Conservation (phyloP, 2,329 filamentous ascomycete genomes). For the Aspergillus nomiae region DNA sequence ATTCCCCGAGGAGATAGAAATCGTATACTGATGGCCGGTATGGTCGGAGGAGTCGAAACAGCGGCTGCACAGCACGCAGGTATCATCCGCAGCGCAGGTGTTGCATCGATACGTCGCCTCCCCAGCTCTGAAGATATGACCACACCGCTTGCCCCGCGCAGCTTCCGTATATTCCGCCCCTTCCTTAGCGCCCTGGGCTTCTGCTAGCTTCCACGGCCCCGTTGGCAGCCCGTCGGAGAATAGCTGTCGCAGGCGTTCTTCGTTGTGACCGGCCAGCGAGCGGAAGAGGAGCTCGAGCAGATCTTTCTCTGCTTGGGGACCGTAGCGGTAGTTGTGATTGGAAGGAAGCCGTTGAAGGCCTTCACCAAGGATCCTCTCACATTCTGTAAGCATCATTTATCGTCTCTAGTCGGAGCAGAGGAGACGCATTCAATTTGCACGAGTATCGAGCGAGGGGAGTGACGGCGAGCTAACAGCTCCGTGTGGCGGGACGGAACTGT, state of each 20-base stretch:
- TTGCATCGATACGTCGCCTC: constrained; percentile 94
- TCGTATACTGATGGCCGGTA: constrained; percentile 86
- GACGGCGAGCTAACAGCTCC: constrained; percentile 6
- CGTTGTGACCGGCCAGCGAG: constrained; percentile 75
- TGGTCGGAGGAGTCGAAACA: constrained; percentile 97
- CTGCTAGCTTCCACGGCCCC: constrained; percentile 72
- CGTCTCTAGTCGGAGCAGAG: constrained; percentile 17
- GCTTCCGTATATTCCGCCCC: constrained; percentile 93
- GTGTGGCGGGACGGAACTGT: constrained; percentile 13
- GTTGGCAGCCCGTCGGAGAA: constrained; percentile 75
- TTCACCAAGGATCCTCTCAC: constrained; percentile 80
- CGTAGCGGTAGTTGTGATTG: constrained; percentile 74
- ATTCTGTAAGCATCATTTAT: constrained; percentile 51
- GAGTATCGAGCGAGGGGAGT: constrained; percentile 2
- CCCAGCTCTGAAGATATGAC: constrained; percentile 93
- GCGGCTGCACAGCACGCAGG: constrained; percentile 88
- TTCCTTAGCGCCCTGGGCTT: constrained; percentile 88
- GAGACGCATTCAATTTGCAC: constrained; percentile 30
- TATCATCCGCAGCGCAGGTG: constrained; percentile 92
- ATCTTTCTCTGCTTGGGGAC: constrained; percentile 67
- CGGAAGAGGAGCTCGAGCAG: constrained; percentile 82
- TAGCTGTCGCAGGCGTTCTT: constrained; percentile 74
- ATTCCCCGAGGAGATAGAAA: constrained; percentile 84
- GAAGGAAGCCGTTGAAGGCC: constrained; percentile 77
- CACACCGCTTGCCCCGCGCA: constrained; percentile 89